Percentiles rank a stretch among this genome's conserved stretches.
phyloP scores from a whole-genome alignment of 257 asterid species.

The Solanum sejunctum region DNA sequence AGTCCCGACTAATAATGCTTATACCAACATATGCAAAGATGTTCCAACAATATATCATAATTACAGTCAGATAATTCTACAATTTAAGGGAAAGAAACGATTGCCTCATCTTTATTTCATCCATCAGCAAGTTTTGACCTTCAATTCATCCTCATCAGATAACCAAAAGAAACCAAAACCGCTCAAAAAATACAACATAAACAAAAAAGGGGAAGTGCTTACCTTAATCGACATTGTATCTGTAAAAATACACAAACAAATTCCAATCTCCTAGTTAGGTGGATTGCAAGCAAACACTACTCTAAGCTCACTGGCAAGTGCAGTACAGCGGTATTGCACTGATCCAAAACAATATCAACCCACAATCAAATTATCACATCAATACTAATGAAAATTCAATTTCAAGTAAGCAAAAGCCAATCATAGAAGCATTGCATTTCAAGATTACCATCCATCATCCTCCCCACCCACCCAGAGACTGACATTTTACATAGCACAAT shows the following conservation, averaged over 20 bases:
- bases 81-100: background rate
- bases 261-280: background rate
- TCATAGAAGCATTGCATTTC: background rate
- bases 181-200: background rate
- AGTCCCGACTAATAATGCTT: background rate
- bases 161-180: background rate
- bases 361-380: background rate
- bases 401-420: background rate
- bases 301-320: background rate
- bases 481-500: background rate
- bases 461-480: background rate
- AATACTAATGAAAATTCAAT: background rate
- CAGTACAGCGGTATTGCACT: background rate
- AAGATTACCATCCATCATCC: background rate
- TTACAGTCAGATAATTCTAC: background rate
- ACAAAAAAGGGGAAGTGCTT: background rate
- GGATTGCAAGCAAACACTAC: background rate
- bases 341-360: background rate
- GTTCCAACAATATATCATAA: background rate
- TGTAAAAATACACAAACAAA: background rate
- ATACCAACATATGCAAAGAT: background rate
- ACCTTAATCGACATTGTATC: background rate
- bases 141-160: background rate
- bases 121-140: background rate
- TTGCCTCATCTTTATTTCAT: background rate